These are phyloP conservation scores for Pseudotsuga menziesii DNA, from an alignment of 75 land plant species.

Conservation along the genomic window DNA sequence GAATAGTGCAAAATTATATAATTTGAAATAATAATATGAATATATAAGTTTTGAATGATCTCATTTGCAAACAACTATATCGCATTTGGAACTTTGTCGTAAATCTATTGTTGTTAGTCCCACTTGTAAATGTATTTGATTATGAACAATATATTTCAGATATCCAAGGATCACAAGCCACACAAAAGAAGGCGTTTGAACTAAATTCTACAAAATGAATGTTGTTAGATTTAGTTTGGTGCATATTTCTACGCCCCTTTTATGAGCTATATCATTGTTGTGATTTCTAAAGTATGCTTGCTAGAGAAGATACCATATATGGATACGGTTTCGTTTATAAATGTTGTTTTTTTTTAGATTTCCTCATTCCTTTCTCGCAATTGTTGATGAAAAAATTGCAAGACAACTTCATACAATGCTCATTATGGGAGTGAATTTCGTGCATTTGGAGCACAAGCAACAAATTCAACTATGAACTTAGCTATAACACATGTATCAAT, in stretches of 20 bases:
- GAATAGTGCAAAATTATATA: no score
- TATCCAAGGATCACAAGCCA: not conserved
- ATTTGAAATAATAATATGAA: no score
- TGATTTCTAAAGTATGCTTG: not conserved
- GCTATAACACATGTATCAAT: not conserved
- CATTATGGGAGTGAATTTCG: not conserved
- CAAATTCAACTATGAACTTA: not conserved
- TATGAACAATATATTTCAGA: not conserved
- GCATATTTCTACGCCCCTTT: not conserved
- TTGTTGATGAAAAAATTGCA: not conserved
- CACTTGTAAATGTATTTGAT: not conserved
- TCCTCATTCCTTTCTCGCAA: not conserved
- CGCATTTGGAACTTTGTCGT: not conserved
- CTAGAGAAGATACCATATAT: not conserved
- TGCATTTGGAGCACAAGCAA: not conserved
- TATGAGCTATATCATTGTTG: not conserved
- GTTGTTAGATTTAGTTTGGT: not conserved
- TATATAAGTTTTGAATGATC: not conserved
- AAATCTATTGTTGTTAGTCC: no score
- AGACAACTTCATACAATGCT: not conserved
- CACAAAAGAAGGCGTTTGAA: not conserved
- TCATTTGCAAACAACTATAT: not conserved
- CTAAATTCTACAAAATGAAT: not conserved
- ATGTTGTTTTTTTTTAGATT: not conserved
- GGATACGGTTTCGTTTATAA: not conserved